A percentile compares a stretch with the other conserved stretches of the same genome.
phyloP scores from a whole-genome alignment of 225 moss, liverwort and hornwort species.

The Marchantia polymorpha region DNA sequence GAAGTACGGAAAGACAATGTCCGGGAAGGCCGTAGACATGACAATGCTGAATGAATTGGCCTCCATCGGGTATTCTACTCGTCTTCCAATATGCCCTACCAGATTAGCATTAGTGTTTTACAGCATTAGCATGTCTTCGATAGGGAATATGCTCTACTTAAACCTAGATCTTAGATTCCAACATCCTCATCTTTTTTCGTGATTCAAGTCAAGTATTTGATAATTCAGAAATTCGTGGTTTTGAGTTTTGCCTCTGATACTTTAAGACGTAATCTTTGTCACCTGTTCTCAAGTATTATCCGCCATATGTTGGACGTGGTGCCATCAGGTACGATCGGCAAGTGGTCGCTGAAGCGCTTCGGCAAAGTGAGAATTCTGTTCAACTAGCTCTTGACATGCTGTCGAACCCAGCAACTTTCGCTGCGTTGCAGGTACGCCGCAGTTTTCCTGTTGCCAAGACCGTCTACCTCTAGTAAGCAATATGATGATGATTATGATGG shows the following conservation, averaged over 20 bases:
- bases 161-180: not conserved
- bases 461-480: not conserved
- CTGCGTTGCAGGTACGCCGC: conserved; percentile 60
- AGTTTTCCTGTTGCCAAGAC: not conserved
- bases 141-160: not conserved
- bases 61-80: conserved; percentile 55
- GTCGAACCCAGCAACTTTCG: conserved; percentile 66
- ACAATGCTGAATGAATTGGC: conserved; percentile 66
- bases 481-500: not conserved
- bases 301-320: conserved; percentile 43
- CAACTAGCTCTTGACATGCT: conserved; percentile 84
- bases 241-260: conserved; percentile 5
- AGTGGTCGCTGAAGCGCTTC: conserved; percentile 78
- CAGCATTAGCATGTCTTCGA: not conserved
- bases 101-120: not conserved
- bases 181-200: not conserved
- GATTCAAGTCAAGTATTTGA: not conserved
- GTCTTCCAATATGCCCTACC: not conserved
- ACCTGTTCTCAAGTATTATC: conserved; percentile 11
- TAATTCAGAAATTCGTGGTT: not conserved
- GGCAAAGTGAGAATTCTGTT: conserved; percentile 76
- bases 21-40: conserved; percentile 78
- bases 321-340: conserved; percentile 69
- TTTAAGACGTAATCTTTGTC: conserved; percentile 12
- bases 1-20: conserved; percentile 71